Percentiles rank a stretch among this genome's conserved stretches.
These are phyloP conservation scores for Bocquillonia castaneifolia DNA, from an alignment of 441 rosid genomes.

Conservation along the genomic window DNA sequence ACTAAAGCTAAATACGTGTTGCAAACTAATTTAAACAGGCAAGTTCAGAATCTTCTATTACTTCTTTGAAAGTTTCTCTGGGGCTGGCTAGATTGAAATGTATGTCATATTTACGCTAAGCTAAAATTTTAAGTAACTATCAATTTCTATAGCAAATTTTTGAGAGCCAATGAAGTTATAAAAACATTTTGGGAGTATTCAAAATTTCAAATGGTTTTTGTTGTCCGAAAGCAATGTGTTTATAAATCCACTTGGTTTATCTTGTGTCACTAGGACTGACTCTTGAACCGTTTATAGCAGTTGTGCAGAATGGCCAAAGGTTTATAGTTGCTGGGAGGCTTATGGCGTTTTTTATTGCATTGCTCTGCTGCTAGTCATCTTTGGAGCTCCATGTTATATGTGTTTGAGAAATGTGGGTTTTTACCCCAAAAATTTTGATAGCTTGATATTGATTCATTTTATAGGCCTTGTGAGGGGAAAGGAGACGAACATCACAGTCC, in stretches of 20 bases:
- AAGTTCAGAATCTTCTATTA: neutral
- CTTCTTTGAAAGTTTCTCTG: neutral
- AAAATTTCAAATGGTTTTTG: neutral
- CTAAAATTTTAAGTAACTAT: neutral
- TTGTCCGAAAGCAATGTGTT: neutral
- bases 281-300: neutral
- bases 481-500: no score
- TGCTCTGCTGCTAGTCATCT: neutral
- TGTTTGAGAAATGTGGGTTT: neutral
- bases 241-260: neutral
- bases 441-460: no score
- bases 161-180: neutral
- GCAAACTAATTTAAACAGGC: slow-evolving; percentile 2
- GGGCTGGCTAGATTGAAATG: neutral
- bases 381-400: no score
- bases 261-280: neutral
- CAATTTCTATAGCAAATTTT: neutral
- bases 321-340: neutral
- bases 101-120: neutral
- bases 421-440: neutral
- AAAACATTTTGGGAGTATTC: neutral
- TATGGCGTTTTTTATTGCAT: neutral
- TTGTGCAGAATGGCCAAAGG: neutral
- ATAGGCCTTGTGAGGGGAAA: neutral
- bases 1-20: neutral